Conservation (phyloP, 106 monocot species). For the Chionographis japonica region DNA sequence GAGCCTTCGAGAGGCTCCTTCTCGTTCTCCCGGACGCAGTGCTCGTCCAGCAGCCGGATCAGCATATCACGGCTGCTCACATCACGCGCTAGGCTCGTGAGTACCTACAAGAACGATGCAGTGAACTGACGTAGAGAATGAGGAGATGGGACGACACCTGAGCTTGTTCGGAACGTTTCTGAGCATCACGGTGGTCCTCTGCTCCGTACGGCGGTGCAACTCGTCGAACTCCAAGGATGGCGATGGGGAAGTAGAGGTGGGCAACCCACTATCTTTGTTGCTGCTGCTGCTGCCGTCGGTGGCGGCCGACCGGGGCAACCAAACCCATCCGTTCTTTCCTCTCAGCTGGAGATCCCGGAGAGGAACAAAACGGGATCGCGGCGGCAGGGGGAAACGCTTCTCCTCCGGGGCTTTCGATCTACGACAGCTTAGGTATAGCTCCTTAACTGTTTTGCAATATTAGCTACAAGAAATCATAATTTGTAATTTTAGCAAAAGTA, state of each 20-base stretch:
- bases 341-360: too few species aligned
- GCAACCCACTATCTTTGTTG: neutral
- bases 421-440: too few species aligned
- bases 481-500: too few species aligned
- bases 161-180: slow-evolving; percentile 48
- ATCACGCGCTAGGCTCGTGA: neutral
- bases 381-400: too few species aligned
- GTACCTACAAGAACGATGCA: neutral
- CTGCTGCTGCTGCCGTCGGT: neutral
- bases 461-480: too few species aligned
- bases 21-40: slow-evolving; percentile 36
- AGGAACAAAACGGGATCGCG: too few species aligned
- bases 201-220: neutral
- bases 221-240: slow-evolving; percentile 17
- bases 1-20: neutral
- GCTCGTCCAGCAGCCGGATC: slow-evolving; percentile 33
- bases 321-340: too few species aligned
- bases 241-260: neutral
- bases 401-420: too few species aligned
- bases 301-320: too few species aligned
- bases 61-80: slow-evolving; percentile 28
- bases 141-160: slow-evolving; percentile 10
- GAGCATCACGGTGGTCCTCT: slow-evolving; percentile 42
- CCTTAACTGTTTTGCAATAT: too few species aligned
- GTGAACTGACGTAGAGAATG: neutral